Base-by-base conservation (phyloP, 2,329 filamentous ascomycete species). In the Scorias spongiosa region DNA sequence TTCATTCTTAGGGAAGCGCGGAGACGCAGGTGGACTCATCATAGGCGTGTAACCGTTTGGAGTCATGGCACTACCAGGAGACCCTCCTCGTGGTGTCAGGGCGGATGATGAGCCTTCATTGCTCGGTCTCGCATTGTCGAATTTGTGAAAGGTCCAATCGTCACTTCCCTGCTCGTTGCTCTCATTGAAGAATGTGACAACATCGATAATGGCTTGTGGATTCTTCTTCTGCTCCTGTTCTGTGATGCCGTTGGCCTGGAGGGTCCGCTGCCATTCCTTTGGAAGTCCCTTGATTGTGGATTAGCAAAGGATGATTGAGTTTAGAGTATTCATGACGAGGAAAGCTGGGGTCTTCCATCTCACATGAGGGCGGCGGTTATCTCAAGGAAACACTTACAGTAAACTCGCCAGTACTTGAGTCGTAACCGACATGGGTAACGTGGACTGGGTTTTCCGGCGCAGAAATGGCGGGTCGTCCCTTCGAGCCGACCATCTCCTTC, bases 391-490 rank as follows among this genome's bases (percentile, higher is more conserved):
- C 43, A 75, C 80, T 59, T 72, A 93, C 87, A 46, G 89, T 96
- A 63, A 94, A 98, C 66, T 94, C 85, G 52, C 91, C 91, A 2
- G 91, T 96, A 57, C 84, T 76, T 66, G 91, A 93, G 65, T 98
- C 89, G 63, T 94, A 95, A 54, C 89, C 89, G 52, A 98, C 91
- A 64, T 98, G 91, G 45, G 89, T 96, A 56, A 98, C 85, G 66
- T 96, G 91, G 47, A 96, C 87, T 41, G 91, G 91, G 57, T 98
- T 96, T 64, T 94, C 88, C 44, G 91, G 91, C 32, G 87, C 85
- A n/a, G 91, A 96, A 56, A 98, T 98, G 63, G 89, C 78, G 40
- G 91, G 86, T 51, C 87, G 85, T 64, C 88, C 84, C 43, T 84
- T 87, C 30, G 87, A 89, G 51, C 84, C 83, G 46, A 93, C 79